phyloP scores from a whole-genome alignment of 2,329 filamentous ascomycete genomes.

The Verticillium albo-atrum region DNA sequence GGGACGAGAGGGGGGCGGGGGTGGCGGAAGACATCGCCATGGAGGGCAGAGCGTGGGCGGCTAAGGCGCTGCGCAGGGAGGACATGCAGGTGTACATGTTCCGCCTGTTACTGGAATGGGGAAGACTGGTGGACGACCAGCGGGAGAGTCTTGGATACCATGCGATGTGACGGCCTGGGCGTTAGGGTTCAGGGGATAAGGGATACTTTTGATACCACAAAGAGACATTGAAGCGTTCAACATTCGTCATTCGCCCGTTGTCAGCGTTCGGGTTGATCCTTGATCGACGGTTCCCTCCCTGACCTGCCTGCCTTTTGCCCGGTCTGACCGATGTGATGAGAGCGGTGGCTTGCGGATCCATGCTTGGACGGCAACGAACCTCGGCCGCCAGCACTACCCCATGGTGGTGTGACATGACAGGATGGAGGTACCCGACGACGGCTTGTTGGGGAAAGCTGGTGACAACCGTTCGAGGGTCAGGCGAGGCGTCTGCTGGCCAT shows the following conservation, averaged over 20 bases:
- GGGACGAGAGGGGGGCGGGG: conserved; percentile 43
- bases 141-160: conserved; percentile 33
- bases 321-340: too few species aligned
- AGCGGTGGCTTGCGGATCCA: not conserved
- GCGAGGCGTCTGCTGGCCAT: not conserved
- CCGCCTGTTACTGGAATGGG: conserved; percentile 67
- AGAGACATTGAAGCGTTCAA: not conserved
- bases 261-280: not conserved
- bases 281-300: not conserved
- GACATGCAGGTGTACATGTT: conserved; percentile 77
- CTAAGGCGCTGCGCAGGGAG: conserved; percentile 54
- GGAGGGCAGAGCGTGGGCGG: conserved; percentile 58
- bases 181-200: not conserved
- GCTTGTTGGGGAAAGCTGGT: not conserved
- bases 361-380: not conserved
- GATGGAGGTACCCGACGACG: not conserved
- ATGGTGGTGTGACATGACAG: not conserved
- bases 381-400: not conserved
- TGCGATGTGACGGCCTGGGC: conserved; percentile 4
- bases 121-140: conserved; percentile 54
- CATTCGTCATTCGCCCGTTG: not conserved
- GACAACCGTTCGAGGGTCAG: not conserved
- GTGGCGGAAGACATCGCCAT: conserved; percentile 61
- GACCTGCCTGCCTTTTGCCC: not conserved
- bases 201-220: not conserved